Conservation (phyloP, 345 rosid species). For the Ceriops zippeliana region DNA sequence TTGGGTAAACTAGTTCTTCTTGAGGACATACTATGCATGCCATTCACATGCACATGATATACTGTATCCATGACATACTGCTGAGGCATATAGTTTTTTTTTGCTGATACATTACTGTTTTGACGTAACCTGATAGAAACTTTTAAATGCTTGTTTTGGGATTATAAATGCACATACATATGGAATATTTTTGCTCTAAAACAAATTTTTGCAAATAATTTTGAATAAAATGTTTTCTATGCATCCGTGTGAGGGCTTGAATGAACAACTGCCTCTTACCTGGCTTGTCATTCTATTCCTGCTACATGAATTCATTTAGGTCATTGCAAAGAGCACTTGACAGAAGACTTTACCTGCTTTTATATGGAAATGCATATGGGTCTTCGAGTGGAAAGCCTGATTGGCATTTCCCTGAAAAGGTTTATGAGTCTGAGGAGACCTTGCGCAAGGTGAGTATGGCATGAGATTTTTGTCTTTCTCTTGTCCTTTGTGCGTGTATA, state of each 20-base stretch:
- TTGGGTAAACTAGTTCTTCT: not conserved
- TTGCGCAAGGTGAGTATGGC: constrained; percentile 59
- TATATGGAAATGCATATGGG: constrained; percentile 55
- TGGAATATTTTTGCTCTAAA: not conserved
- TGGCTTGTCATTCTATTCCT: no score
- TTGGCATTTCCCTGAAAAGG: constrained; percentile 97
- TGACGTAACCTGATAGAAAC: not conserved
- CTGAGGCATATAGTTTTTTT: not conserved
- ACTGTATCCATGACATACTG: not conserved
- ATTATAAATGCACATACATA: not conserved
- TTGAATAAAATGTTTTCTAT: no score
- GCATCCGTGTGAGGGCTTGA: no score
- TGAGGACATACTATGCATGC: not conserved
- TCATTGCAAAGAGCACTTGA: constrained; percentile 87
- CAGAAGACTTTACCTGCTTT: constrained; percentile 76
- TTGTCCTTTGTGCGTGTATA: not conserved
- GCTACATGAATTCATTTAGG: constrained; percentile 19
- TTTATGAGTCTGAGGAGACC: constrained; percentile 81
- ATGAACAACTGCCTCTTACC: no score
- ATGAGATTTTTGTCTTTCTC: not conserved
- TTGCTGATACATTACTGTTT: not conserved
- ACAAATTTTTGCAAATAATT: not conserved
- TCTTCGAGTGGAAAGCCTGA: constrained; percentile 56
- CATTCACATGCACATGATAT: not conserved
- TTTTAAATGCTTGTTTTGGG: not conserved